Evolutionary conservation across 2,329 filamentous ascomycete species (phyloP), one percentile per base, ranked within the genome.

Genomic region (Calonectria leucothoes): DNA sequence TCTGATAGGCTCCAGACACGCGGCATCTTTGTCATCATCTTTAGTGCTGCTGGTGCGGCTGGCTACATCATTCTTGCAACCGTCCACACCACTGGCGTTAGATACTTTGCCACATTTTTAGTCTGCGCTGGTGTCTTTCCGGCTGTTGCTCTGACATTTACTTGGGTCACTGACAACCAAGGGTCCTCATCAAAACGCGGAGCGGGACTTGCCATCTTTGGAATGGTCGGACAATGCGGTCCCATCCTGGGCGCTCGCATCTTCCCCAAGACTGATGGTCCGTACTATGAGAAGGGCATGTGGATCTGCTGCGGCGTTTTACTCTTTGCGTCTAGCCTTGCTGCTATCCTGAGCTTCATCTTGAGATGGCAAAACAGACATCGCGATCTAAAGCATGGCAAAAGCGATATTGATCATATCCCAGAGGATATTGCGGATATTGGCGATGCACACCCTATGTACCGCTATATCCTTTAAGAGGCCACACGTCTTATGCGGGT

Each of bases 131-230:
- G 86, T 31, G 84, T 87, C 81, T 95, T 94, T 79, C 91, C 93
- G 0, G 88, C 88, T 20, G 93, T 94, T 74, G 89, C 90, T 1
- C 92, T 94, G 77, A 92, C 93, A 27, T 85, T 95, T 20, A 91
- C 93, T 0, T 95, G 93, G 93, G 89, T 92, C 20, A 83, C 92
- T 39, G 92, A 94, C 81, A 94, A 94, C 81, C 92, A 94, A 82
- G 92, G 92, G 17, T 91, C 87, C 45, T 92, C 93, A 79, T 92
- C 91, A 0, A 89, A 91, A 71, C 87, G 92, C 20, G 93, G 93
- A 17, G 89, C 90, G 23, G 90, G 90, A 7, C 91, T 94, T 64
- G 89, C 91, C 29, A 77, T 79, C 55, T 77, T 75, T 45, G 76
- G 73, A 67, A 80, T 77, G 49, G 64, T 77, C 52, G 79, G 77